Conservation (phyloP, 306 rosid genomes). For the Nissolia schottii region DNA sequence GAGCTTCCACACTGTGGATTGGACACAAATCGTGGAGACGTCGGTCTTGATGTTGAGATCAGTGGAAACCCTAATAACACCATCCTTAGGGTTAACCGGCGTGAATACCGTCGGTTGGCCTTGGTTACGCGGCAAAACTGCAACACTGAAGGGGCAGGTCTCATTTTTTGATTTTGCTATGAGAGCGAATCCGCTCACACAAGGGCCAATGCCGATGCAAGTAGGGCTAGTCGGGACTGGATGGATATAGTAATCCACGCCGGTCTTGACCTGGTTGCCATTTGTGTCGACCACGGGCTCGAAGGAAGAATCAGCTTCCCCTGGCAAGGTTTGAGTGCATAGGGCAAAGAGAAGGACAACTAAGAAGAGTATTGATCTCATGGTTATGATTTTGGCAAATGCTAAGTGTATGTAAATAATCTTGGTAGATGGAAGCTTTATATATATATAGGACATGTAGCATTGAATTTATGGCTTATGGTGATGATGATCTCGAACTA, state of each 20-base stretch:
- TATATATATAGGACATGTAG: neutral
- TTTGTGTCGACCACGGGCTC: slow-evolving; percentile 34
- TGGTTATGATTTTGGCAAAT: neutral
- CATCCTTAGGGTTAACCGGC: slow-evolving; percentile 31
- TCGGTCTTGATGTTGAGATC: slow-evolving; percentile 51
- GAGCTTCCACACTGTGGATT: slow-evolving; percentile 49
- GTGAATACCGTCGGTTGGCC: slow-evolving; percentile 34
- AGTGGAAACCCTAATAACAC: slow-evolving; percentile 33
- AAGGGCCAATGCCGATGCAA: slow-evolving; percentile 7
- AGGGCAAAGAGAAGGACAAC: slow-evolving; percentile 16
- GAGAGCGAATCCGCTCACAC: slow-evolving; percentile 41
- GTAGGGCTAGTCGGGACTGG: slow-evolving; percentile 33
- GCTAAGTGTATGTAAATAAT: neutral
- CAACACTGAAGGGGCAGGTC: slow-evolving; percentile 47
- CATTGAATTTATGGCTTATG: slow-evolving; percentile 8
- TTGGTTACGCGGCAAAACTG: slow-evolving; percentile 36
- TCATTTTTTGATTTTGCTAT: slow-evolving; percentile 22
- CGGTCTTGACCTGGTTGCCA: slow-evolving; percentile 25
- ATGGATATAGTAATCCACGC: slow-evolving; percentile 30
- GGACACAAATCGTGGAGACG: slow-evolving; percentile 13
- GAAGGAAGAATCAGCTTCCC: slow-evolving; percentile 14
- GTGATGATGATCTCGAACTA: neutral
- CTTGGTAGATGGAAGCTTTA: neutral
- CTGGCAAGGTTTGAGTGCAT: neutral
- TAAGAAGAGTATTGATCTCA: neutral